Evolutionary conservation across 306 rosid genomes (phyloP).

Genomic region (Canavalia ensiformis): DNA sequence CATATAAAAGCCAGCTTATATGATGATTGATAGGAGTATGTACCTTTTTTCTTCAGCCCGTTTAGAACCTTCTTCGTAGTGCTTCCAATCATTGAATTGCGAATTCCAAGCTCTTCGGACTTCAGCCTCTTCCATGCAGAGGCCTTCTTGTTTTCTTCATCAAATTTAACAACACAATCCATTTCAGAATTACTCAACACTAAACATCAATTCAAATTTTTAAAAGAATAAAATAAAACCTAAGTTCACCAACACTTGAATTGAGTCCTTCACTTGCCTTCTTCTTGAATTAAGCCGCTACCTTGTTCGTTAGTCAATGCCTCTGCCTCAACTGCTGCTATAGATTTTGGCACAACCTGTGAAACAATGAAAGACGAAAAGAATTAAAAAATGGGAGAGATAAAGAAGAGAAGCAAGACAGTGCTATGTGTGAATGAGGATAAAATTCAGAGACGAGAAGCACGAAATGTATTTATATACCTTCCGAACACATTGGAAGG

Average conservation of each 20-base stretch:
- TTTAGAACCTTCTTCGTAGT: constrained; percentile 75
- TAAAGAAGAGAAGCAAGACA: too few relatives aligned
- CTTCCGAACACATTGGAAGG: constrained; percentile 62
- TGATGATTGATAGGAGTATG: constrained; percentile 24
- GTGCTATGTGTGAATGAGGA: too few relatives aligned
- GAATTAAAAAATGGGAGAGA: neutral
- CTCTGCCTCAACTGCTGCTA: constrained; percentile 59
- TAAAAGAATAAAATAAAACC: neutral
- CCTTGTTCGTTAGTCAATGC: neutral
- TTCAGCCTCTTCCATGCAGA: constrained; percentile 71
- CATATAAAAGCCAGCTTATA: neutral
- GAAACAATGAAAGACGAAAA: neutral
- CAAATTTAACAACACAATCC: neutral
- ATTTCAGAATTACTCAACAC: constrained; percentile 6
- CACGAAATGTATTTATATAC: constrained; percentile 10
- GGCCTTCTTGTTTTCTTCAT: constrained; percentile 51
- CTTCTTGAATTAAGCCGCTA: constrained; percentile 38
- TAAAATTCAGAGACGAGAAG: too few relatives aligned
- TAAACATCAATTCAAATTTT: constrained; percentile 17
- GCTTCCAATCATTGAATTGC: constrained; percentile 66
- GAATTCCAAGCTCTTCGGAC: constrained; percentile 82
- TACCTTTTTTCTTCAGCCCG: constrained; percentile 74
- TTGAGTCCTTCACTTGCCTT: constrained; percentile 50
- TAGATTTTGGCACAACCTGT: constrained; percentile 56
- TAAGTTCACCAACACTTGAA: neutral